Evolutionary conservation across 352 stramenopile species (phyloP), one percentile per base, ranked within the genome.

Genomic region (Lagenidium giganteum): DNA sequence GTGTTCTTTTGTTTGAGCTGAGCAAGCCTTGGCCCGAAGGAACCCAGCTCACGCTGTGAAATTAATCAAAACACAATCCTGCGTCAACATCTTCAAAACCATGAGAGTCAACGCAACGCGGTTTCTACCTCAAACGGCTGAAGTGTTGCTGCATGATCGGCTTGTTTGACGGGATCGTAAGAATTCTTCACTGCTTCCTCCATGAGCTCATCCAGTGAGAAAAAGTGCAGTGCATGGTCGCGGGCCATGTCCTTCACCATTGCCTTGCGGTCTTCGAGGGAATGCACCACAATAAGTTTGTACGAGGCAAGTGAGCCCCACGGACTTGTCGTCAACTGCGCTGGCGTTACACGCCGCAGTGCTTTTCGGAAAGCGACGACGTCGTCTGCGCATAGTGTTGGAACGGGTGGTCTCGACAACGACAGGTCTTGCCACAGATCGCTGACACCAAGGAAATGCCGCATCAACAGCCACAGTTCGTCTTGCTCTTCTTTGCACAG

Each of bases 121-220:
- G n/a, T n/a, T n/a, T n/a, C n/a, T 57, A 89, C 76, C 65, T 89
- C 70, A 1, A 61, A 67, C 5, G 78, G 57, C 28, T 44, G 48
- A 2, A 77, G 54, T 5, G 57, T 50, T 3, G 61, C 27, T 3
- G 54, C 47, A 24, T 60, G 37, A 8, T 80, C 64, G 9, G 59
- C 43, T 28, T 82, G 42, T 37, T 87, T 83, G 18, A 61, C 54
- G 17, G 58, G 57, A 14, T 84, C 74, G 22, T 82, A 71, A 27
- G 53, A 70, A 42, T 60, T 51, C 31, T 70, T 72, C 3, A 87
- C 42, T 22, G 69, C 75, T 23, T 84, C 72, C 2, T 87, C 65
- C 4, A 78, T 20, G 4, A 86, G 60, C 11, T 53, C 18, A 7
- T 87, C 74, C 4, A 83, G 22, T 14, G 51, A 57, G 11, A 64